Evolutionary conservation across 257 asterid genomes (phyloP), one percentile per base, ranked within the genome.

Genomic region (Plantago elongata): DNA sequence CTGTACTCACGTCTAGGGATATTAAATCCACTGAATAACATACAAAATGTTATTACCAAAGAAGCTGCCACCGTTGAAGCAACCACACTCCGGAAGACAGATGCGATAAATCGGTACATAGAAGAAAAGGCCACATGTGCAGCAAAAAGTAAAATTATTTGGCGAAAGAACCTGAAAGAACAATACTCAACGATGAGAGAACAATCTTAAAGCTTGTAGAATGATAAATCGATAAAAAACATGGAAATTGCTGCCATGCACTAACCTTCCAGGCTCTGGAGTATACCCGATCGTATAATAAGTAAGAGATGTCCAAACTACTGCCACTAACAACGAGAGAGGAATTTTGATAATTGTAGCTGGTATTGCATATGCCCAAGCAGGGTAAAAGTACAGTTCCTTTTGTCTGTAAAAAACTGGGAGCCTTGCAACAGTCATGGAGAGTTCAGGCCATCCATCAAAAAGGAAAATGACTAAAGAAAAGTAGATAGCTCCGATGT

Each of bases 311-410:
- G 85, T 75, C 85, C 85, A 82, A 12, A 79, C 64, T 42, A 80
- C 59, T 54, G 85, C 52, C 48, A 63, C 74, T 55, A 82, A 54
- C 29, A 82, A 29, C 5, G 89, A 82, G 56, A 82, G 77, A 63
- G 89, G 89, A 62, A 79, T 68, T 65, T 75, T 82, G 51, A 82
- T 67, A 63, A 82, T 74, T 50, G 78, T 10, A 29, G 81, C 77
- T 8, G 89, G 83, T 57, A 82, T 45, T 46, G 83, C 75, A 63
- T 64, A 79, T 17, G 83, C 89, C 89, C 85, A 82, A 5, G 83
- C 85, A 7, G 89, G 85, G 71, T 69, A 79, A 61, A 79, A 82
- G 54, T 66, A 63, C 51, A 79, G 58, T 44, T 82, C 80, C 42
- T 79, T 77, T 48, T 82, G 89, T 60, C 77, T 82, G 72, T 79